Conservation (phyloP, 2,329 filamentous ascomycete genomes). For the Colletotrichum spinosum region DNA sequence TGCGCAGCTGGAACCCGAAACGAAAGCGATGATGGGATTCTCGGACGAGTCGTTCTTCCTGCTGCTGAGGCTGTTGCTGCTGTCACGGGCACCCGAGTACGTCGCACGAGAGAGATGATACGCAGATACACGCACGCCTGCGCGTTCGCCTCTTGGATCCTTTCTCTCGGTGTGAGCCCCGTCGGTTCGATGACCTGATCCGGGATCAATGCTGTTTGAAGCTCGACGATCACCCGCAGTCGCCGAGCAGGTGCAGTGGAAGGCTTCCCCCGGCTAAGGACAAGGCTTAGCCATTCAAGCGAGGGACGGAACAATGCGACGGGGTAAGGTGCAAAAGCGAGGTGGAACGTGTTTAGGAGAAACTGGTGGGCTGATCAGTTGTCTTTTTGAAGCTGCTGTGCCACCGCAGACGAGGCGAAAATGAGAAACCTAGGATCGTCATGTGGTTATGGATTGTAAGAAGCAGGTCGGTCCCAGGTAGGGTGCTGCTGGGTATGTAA, state of each 20-base stretch:
- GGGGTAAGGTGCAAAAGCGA: not conserved
- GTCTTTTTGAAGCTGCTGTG: constrained; percentile 5
- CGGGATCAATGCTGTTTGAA: constrained; percentile 20
- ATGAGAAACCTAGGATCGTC: too few species aligned
- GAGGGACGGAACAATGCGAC: not conserved
- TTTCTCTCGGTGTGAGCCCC: not conserved
- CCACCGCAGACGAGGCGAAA: not conserved
- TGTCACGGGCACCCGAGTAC: too few species aligned
- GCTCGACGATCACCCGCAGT: constrained; percentile 2
- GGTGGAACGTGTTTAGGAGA: too few species aligned
- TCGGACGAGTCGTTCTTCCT: not conserved
- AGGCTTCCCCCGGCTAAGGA: not conserved
- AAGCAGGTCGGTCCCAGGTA: too few species aligned
- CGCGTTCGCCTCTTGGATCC: not conserved
- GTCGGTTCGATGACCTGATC: not conserved
- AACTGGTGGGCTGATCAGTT: too few species aligned
- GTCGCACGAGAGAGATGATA: not conserved
- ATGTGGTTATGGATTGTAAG: too few species aligned
- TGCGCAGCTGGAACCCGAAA: constrained; percentile 20
- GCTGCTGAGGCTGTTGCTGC: too few species aligned
- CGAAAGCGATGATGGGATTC: not conserved
- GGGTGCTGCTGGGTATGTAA: too few species aligned
- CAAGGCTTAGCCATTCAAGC: constrained; percentile 14
- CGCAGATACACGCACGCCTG: not conserved
- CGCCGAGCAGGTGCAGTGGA: not conserved